Percentiles rank a stretch among this genome's conserved stretches.
Evolutionary conservation across 768 basidiomycete species (phyloP).

Genomic region (Kwoniella newhampshirensis): DNA sequence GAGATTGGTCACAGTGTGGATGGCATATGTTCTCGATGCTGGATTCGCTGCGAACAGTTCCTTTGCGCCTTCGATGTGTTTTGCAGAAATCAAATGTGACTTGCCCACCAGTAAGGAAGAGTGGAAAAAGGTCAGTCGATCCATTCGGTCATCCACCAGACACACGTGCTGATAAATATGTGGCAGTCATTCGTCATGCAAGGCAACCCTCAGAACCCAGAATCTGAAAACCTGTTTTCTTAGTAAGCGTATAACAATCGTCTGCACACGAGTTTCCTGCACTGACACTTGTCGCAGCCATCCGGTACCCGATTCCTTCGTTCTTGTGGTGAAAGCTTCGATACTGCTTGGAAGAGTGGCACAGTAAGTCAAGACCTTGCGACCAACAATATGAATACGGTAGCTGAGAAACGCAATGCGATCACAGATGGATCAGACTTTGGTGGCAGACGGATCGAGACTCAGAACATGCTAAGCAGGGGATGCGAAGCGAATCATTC

Average conservation of each 20-base stretch:
- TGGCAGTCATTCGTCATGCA: conserved; percentile 3
- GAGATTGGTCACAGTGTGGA: conserved; percentile 42
- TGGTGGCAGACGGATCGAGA: conserved; percentile 36
- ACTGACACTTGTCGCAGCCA: conserved; percentile 22
- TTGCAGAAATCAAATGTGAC: conserved; percentile 30
- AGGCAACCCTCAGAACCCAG: conserved; percentile 30
- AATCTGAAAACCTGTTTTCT: conserved; percentile 20
- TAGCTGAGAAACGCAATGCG: too few species aligned
- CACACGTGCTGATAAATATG: too few species aligned
- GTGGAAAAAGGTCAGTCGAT: conserved; percentile 19
- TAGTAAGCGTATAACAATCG: conserved; percentile 14
- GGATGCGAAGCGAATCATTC: conserved; percentile 16
- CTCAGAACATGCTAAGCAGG: conserved; percentile 24
- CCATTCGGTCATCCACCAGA: too few species aligned
- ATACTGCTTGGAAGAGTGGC: conserved; percentile 20
- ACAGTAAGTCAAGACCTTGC: background rate
- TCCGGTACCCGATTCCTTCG: conserved; percentile 34
- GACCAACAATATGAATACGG: too few species aligned
- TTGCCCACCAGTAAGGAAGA: conserved; percentile 29
- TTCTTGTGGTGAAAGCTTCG: conserved; percentile 32
- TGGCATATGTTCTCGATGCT: conserved; percentile 39
- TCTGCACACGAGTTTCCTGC: too few species aligned
- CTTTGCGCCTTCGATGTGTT: conserved; percentile 34
- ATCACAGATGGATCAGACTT: conserved; percentile 22
- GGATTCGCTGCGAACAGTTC: conserved; percentile 30